Evolutionary conservation across 2,329 filamentous ascomycete genomes (phyloP), one percentile per base, ranked within the genome.

Genomic region (Pyrenophora seminiperda): DNA sequence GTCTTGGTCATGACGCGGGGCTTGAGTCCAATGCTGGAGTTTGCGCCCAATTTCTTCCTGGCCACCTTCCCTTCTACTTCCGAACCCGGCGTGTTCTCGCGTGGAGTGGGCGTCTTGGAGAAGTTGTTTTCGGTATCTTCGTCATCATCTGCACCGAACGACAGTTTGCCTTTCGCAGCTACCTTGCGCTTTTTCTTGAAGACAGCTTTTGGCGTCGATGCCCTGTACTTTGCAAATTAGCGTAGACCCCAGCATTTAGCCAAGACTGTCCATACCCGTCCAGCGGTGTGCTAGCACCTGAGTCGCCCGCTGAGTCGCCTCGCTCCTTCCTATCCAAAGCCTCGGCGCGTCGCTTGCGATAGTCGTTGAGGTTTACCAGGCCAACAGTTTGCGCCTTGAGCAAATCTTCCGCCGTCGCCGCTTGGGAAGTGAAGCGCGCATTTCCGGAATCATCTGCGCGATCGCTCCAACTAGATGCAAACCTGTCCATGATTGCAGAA

Each of bases 271-370:
- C 81, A 79, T 79, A 88, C 85, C 83, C 80, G 72, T 85, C 83
- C 36, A 76, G 73, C 31, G 82, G 80, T 31, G 81, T 84, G 33
- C 73, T 77, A 24, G 77, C 75, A 46, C 81, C 78, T 44, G 80
- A 81, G 45, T 69, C 75, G 57, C 73, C 81, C 59, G 90, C 88
- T 66, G 86, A 85, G 10, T 84, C 87, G 66, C 94, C 90, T 65
- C 89, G 84, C 68, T 94, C 90, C 68, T 94, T 93, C 69, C 90
- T 87, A 73, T 97, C 93, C 39, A 96, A 79, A n/a, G 92, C 90
- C 74, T 97, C 91, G 62, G 91, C 92, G 73, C 93, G 90, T 52
- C 94, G 87, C 77, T 99, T 97, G 74, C 93, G 91, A 73, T 96
- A 97, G 71, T 97, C 94, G 59, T 90, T 91, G 34, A 97, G 86